phyloP scores from a whole-genome alignment of 129 eudicot species.

The Glebionis coronaria region DNA sequence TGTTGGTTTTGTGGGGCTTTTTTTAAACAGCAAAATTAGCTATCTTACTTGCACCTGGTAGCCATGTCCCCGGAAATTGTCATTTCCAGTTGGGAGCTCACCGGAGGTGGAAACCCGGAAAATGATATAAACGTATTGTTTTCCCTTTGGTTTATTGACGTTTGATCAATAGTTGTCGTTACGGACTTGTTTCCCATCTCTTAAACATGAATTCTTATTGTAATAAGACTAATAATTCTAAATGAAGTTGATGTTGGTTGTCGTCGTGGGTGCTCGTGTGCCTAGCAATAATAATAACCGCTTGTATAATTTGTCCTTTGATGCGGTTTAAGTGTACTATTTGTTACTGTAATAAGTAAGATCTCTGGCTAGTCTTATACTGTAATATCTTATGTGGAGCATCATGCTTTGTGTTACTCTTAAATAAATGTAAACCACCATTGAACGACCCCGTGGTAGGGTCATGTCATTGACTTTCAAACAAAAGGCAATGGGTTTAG shows the following conservation, averaged over 20 bases:
- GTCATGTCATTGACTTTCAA: too few species aligned
- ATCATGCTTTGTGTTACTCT: too few species aligned
- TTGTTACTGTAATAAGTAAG: neutral
- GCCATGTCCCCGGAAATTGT: conserved; percentile 31
- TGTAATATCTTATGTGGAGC: neutral
- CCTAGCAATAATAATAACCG: neutral
- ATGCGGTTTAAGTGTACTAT: neutral
- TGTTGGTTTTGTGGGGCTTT: neutral
- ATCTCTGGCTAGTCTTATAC: neutral
- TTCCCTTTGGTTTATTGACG: conserved; percentile 17
- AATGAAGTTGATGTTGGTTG: conserved; percentile 24
- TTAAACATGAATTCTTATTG: conserved; percentile 22
- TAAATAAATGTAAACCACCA: too few species aligned
- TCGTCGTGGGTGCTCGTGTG: neutral
- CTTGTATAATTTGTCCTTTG: neutral
- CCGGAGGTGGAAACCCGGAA: conserved; percentile 71
- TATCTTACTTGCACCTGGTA: conserved; percentile 69
- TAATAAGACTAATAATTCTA: conserved; percentile 24
- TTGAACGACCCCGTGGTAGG: too few species aligned
- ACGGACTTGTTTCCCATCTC: conserved; percentile 23
- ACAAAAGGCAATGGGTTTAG: too few species aligned
- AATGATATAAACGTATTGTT: conserved; percentile 19
- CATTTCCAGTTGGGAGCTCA: conserved; percentile 42
- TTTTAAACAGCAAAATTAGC: conserved; percentile 18
- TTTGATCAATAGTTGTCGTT: conserved; percentile 17